Conservation (phyloP, 1,284 basidiomycete genomes). For the Fomitopsis schrenkii region DNA sequence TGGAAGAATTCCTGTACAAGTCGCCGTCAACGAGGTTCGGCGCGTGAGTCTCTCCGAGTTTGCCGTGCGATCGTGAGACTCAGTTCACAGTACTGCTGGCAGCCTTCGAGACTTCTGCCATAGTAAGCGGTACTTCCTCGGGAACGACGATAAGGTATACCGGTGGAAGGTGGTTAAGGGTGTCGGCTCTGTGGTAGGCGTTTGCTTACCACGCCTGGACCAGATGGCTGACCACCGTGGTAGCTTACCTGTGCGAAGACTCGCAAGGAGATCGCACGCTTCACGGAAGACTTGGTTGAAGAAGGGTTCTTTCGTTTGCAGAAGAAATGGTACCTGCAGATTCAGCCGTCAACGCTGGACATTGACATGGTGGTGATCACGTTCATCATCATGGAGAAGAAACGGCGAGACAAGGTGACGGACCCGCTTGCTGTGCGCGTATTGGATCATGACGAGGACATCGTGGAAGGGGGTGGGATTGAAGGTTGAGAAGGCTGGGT, state of each 20-base stretch:
- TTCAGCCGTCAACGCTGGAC: slow-evolving; percentile 39
- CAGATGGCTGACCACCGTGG: background rate
- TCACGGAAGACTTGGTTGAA: slow-evolving; percentile 25
- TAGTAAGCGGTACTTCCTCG: slow-evolving; percentile 48
- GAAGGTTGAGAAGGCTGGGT: slow-evolving; percentile 6
- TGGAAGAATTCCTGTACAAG: slow-evolving; percentile 43
- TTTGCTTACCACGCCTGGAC: background rate
- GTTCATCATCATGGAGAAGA: slow-evolving; percentile 51
- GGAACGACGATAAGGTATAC: slow-evolving; percentile 46
- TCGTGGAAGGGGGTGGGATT: slow-evolving; percentile 27
- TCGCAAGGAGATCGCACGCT: slow-evolving; percentile 39
- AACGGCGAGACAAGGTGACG: slow-evolving; percentile 35
- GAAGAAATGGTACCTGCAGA: slow-evolving; percentile 38
- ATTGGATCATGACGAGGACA: slow-evolving; percentile 34
- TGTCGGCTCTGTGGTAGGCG: slow-evolving; percentile 38
- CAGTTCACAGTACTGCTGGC: too few species aligned
- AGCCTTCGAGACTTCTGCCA: background rate
- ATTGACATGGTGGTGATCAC: slow-evolving; percentile 48
- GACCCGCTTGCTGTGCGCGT: slow-evolving; percentile 27
- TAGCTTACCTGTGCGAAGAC: slow-evolving; percentile 36
- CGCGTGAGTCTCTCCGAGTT: slow-evolving; percentile 31
- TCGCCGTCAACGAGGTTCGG: slow-evolving; percentile 31
- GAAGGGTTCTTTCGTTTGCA: slow-evolving; percentile 46
- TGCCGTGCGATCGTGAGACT: background rate
- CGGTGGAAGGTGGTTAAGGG: slow-evolving; percentile 42